Evolutionary conservation across 2,329 filamentous ascomycete genomes (phyloP).

Genomic region (Xylariaceae sp.): DNA sequence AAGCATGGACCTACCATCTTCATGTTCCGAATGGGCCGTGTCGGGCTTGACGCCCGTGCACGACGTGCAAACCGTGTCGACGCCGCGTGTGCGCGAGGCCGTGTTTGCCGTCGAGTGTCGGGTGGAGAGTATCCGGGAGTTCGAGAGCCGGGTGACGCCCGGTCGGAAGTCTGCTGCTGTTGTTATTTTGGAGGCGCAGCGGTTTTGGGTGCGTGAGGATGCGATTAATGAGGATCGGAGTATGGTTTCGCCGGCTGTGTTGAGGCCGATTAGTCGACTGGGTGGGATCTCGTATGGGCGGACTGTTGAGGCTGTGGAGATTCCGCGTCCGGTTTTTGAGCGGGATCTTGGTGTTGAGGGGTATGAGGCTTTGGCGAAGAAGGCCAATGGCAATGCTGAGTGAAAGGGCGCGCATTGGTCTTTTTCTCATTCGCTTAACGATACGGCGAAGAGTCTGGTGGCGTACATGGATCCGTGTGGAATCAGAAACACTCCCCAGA

Average conservation of each 20-base stretch:
- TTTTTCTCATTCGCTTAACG: background rate
- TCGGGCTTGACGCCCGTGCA: conserved; percentile 67
- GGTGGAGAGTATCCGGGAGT: conserved; percentile 69
- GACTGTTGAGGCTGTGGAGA: conserved; percentile 63
- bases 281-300: conserved; percentile 84
- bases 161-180: conserved; percentile 72
- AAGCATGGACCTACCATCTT: conserved; percentile 70
- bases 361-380: conserved; percentile 50
- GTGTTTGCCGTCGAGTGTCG: conserved; percentile 79
- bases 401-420: background rate
- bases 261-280: conserved; percentile 70
- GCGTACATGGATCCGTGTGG: background rate
- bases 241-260: conserved; percentile 67
- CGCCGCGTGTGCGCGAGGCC: conserved; percentile 73
- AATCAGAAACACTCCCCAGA: background rate
- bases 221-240: conserved; percentile 74
- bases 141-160: conserved; percentile 63
- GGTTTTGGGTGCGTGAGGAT: conserved; percentile 87
- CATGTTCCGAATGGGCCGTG: conserved; percentile 72
- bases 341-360: conserved; percentile 50
- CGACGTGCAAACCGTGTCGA: conserved; percentile 59
- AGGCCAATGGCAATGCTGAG: conserved; percentile 1
- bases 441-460: no score
- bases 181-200: conserved; percentile 73
- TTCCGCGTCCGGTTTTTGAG: conserved; percentile 57